Conservation (phyloP, 495 filamentous ascomycete species). For the Bathelium albidoporum region DNA sequence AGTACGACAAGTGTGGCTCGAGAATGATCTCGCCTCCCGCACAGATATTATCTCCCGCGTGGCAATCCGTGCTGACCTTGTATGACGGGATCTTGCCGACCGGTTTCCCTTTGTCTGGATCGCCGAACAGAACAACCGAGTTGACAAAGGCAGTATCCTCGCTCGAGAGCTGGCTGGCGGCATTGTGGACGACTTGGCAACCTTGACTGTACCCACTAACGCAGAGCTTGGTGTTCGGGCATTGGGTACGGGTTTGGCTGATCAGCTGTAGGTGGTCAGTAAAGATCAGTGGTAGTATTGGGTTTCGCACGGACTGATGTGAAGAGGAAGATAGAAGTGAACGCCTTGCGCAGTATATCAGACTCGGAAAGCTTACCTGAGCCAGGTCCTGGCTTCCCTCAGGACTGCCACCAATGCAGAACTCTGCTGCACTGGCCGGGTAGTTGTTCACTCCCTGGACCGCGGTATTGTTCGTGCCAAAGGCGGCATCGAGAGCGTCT, state of each 20-base stretch:
- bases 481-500: constrained; percentile 1
- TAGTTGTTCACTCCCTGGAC: constrained; percentile 17
- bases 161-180: constrained; percentile 17
- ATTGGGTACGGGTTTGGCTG: constrained; percentile 14
- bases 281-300: not conserved
- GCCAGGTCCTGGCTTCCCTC: constrained; percentile 6
- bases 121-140: constrained; percentile 27
- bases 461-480: constrained; percentile 9
- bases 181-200: constrained; percentile 23
- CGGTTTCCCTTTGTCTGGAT: constrained; percentile 21
- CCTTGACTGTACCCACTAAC: constrained; percentile 26
- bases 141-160: constrained; percentile 17
- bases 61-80: constrained; percentile 23
- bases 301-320: not conserved
- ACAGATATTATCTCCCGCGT: constrained; percentile 22
- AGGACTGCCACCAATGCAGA: constrained; percentile 9
- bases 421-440: constrained; percentile 2
- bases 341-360: not conserved
- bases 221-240: constrained; percentile 24
- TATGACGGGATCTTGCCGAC: constrained; percentile 18
- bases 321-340: not conserved
- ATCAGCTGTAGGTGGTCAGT: constrained; percentile 10
- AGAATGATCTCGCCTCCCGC: constrained; percentile 12
- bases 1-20: constrained; percentile 24
- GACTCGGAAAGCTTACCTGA: constrained; percentile 2